Percentiles rank a stretch among this genome's conserved stretches.
These are phyloP conservation scores for Cotoneaster glaucophyllus DNA, from an alignment of 306 rosid genomes.

Conservation along the genomic window DNA sequence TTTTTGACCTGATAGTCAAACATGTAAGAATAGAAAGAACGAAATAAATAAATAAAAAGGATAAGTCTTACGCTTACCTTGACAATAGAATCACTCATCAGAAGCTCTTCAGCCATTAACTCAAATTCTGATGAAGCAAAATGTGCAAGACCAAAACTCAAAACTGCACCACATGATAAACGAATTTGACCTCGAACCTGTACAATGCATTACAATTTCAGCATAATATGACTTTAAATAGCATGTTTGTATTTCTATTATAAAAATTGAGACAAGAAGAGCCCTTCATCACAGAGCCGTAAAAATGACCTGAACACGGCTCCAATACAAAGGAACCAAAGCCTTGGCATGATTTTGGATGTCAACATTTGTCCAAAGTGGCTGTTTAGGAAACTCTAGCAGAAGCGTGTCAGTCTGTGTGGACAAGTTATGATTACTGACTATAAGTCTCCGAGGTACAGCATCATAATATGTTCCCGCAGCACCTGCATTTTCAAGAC, in stretches of 20 bases:
- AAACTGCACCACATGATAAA: slow-evolving; percentile 55
- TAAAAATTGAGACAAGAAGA: background rate
- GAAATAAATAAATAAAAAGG: background rate
- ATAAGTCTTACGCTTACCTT: slow-evolving; percentile 51
- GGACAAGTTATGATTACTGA: slow-evolving; percentile 73
- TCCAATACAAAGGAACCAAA: slow-evolving; percentile 89
- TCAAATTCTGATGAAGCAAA: slow-evolving; percentile 84
- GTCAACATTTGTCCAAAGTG: slow-evolving; percentile 90
- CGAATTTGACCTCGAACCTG: slow-evolving; percentile 93
- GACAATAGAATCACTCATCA: slow-evolving; percentile 88
- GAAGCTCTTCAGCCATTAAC: slow-evolving; percentile 98
- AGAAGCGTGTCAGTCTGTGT: slow-evolving; percentile 87
- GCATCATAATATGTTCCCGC: slow-evolving; percentile 96
- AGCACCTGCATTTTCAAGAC: slow-evolving; percentile 84
- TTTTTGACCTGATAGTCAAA: background rate
- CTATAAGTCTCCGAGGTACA: slow-evolving; percentile 77
- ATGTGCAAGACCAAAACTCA: slow-evolving; percentile 95
- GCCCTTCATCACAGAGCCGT: background rate
- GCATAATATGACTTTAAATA: background rate
- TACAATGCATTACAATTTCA: slow-evolving; percentile 8
- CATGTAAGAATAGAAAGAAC: background rate
- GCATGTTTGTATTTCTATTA: background rate
- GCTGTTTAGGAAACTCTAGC: slow-evolving; percentile 83
- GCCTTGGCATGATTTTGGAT: slow-evolving; percentile 90
- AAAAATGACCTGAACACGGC: slow-evolving; percentile 87